Conservation (phyloP, 2,329 filamentous ascomycete species). For the Aureobasidium sp. region DNA sequence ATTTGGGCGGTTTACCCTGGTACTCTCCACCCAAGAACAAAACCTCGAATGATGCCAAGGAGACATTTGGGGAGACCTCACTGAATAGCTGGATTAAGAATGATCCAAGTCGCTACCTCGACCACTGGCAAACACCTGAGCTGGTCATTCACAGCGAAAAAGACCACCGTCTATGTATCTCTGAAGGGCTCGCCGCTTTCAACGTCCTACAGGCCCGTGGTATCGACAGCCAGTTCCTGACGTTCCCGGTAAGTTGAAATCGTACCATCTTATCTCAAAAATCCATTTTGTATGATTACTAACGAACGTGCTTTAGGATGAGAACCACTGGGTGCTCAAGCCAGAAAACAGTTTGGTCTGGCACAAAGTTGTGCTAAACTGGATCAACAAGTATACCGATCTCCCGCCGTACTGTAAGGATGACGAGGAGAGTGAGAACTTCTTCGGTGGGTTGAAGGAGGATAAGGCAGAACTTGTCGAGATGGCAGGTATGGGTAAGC, state of each 20-base stretch:
- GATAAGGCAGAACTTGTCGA: constrained; percentile 15
- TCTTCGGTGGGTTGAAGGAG: constrained; percentile 22
- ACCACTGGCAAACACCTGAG: constrained; percentile 78
- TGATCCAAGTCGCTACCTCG: constrained; percentile 48
- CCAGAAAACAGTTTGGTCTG: constrained; percentile 85
- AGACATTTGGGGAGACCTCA: constrained; percentile 11
- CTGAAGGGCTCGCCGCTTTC: constrained; percentile 77
- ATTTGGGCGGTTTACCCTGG: constrained; percentile 44
- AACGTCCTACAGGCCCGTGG: constrained; percentile 71
- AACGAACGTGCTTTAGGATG: constrained; percentile 37
- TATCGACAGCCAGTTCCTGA: constrained; percentile 68
- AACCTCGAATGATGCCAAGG: constrained; percentile 14
- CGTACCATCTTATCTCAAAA: not conserved
- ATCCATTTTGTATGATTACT: not conserved
- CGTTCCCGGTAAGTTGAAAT: constrained; percentile 50
- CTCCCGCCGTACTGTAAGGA: constrained; percentile 35
- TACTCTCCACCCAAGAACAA: constrained; percentile 25
- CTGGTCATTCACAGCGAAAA: constrained; percentile 84
- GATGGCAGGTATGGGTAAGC: constrained; percentile 12
- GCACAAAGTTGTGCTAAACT: constrained; percentile 78
- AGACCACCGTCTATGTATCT: constrained; percentile 80
- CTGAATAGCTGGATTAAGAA: constrained; percentile 45
- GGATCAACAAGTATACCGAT: constrained; percentile 56
- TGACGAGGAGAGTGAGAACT: constrained; percentile 19
- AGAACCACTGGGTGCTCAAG: constrained; percentile 79